Percentiles rank a stretch among this genome's conserved stretches.
phyloP scores from a whole-genome alignment of 1,284 basidiomycete species.

The Ceratobasidium sp. region DNA sequence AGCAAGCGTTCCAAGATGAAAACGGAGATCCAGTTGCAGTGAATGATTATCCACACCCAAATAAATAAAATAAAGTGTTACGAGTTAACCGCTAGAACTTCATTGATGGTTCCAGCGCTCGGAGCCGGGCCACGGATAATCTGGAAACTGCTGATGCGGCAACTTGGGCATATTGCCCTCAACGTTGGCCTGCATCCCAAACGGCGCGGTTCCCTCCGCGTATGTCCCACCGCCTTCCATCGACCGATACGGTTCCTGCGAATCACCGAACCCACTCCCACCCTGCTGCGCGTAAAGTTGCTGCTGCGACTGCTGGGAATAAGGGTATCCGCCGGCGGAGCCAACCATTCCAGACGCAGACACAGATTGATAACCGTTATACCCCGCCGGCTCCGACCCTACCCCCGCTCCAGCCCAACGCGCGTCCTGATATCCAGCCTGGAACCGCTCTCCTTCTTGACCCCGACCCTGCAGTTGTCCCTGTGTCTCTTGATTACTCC shows the following conservation, averaged over 20 bases:
- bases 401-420: too few species aligned
- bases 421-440: too few species aligned
- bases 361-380: too few species aligned
- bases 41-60: neutral
- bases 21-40: neutral
- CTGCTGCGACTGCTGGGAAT: constrained; percentile 10
- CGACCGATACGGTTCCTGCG: neutral
- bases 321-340: constrained; percentile 7
- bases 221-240: neutral
- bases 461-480: too few species aligned
- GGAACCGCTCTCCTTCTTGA: too few species aligned
- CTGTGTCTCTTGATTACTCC: too few species aligned
- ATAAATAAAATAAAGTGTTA: neutral
- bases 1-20: neutral
- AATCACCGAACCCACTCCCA: neutral
- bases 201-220: too few species aligned
- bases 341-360: too few species aligned
- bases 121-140: constrained; percentile 7
- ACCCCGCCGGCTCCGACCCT: too few species aligned
- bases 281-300: constrained; percentile 3
- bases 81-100: neutral
- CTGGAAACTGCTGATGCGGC: neutral
- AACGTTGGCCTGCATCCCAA: too few species aligned
- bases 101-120: neutral
- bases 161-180: neutral